A percentile compares a stretch with the other conserved stretches of the same genome.
These are phyloP conservation scores for Xylariaceae sp. DNA, from an alignment of 2,329 filamentous ascomycete genomes.

Conservation along the genomic window DNA sequence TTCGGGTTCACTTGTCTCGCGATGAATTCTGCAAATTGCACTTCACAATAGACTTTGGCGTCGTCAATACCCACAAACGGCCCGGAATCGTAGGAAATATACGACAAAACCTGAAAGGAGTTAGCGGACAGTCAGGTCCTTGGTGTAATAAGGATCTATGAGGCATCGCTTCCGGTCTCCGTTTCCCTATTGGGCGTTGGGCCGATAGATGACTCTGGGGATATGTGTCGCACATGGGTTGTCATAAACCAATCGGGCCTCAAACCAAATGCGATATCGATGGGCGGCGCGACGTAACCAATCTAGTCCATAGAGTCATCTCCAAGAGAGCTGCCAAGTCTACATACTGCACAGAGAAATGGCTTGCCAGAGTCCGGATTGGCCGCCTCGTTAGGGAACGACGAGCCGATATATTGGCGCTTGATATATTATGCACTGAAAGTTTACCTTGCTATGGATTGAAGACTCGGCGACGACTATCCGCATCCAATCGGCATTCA, in stretches of 20 bases:
- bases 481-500: background rate
- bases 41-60: background rate
- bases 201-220: background rate
- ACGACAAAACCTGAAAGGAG: background rate
- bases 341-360: background rate
- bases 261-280: slow-evolving; percentile 1
- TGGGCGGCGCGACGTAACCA: background rate
- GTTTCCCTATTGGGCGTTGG: too few relatives aligned
- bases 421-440: background rate
- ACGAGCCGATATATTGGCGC: background rate
- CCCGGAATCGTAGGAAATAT: slow-evolving; percentile 65
- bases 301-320: background rate
- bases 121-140: background rate
- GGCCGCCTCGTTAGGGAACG: background rate
- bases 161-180: too few relatives aligned
- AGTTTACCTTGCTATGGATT: background rate
- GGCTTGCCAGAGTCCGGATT: background rate
- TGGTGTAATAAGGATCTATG: too few relatives aligned
- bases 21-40: background rate
- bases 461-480: background rate
- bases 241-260: slow-evolving; percentile 8
- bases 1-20: background rate
- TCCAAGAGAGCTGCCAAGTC: background rate
- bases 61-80: slow-evolving; percentile 44
- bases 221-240: slow-evolving; percentile 1